phyloP scores from a whole-genome alignment of 306 rosid species.

The Hippophae gyantsensis region DNA sequence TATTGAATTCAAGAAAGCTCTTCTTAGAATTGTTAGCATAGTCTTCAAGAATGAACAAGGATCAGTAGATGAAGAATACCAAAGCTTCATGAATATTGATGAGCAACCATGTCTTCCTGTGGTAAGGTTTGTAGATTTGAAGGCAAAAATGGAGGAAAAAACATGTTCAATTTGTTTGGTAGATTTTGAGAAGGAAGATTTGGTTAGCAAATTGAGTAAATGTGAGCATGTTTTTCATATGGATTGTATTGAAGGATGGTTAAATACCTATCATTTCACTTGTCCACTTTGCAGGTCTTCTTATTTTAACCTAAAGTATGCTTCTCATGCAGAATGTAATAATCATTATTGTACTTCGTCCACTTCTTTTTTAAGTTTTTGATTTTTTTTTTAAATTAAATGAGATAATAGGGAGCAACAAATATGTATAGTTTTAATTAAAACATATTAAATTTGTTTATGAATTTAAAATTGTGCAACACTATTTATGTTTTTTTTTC shows the following conservation, averaged over 20 bases:
- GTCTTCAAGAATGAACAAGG: not conserved
- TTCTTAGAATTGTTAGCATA: slow-evolving; percentile 13
- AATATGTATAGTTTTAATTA: too few species aligned
- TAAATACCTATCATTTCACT: slow-evolving; percentile 38
- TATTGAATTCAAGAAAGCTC: slow-evolving; percentile 29
- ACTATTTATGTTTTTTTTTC: too few species aligned
- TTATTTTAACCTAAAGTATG: slow-evolving; percentile 12
- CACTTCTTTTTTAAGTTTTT: too few species aligned
- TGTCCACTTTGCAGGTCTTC: slow-evolving; percentile 80
- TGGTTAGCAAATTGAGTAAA: slow-evolving; percentile 39
- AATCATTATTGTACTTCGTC: too few species aligned
- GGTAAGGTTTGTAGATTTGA: slow-evolving; percentile 35
- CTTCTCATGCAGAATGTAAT: slow-evolving; percentile 14
- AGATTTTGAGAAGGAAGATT: slow-evolving; percentile 53
- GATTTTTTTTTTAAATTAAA: too few species aligned
- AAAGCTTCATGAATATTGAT: too few species aligned
- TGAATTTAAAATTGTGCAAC: too few species aligned
- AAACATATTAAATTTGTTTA: too few species aligned
- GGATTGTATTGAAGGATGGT: slow-evolving; percentile 69
- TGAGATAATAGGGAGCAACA: too few species aligned
- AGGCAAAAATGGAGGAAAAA: slow-evolving; percentile 16
- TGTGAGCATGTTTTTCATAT: slow-evolving; percentile 63
- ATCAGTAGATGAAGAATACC: slow-evolving; percentile 2
- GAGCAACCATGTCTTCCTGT: slow-evolving; percentile 19
- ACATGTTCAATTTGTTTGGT: slow-evolving; percentile 69